These are phyloP conservation scores for Trichophyton mentagrophytes DNA, from an alignment of 2,329 filamentous ascomycete species.

Conservation along the genomic window DNA sequence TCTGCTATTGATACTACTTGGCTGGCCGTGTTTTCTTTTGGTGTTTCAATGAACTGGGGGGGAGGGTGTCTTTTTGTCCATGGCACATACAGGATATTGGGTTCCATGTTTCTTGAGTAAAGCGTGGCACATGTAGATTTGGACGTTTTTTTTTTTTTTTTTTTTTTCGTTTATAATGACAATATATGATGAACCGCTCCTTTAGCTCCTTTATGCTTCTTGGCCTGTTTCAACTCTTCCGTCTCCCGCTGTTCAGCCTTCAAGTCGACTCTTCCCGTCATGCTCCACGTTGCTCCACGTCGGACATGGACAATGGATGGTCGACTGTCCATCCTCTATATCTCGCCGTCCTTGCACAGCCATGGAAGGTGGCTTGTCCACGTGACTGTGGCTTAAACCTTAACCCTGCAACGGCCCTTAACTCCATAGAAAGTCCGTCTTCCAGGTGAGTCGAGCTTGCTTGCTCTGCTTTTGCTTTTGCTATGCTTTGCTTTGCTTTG, in stretches of 20 bases:
- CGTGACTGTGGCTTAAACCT: neutral
- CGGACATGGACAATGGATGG: too few relatives aligned
- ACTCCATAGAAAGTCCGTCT: neutral
- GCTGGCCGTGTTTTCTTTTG: neutral
- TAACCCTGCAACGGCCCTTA: neutral
- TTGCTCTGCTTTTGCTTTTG: too few relatives aligned
- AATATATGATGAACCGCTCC: neutral
- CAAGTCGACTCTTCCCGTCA: neutral
- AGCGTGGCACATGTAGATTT: neutral
- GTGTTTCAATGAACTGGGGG: neutral
- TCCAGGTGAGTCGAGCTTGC: neutral
- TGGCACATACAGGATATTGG: neutral
- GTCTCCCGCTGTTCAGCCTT: neutral
- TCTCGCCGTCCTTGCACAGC: neutral
- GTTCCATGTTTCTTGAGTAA: neutral
- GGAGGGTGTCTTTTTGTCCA: neutral
- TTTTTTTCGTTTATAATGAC: neutral
- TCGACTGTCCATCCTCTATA: neutral
- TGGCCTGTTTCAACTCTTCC: neutral
- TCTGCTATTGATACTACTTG: neutral
- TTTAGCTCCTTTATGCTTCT: neutral
- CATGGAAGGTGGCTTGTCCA: neutral
- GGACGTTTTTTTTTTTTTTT: neutral
- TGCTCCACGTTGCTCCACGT: neutral
- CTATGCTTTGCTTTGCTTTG: too few relatives aligned